These are phyloP conservation scores for Solanum pimpinellifolium DNA, from an alignment of 257 asterid species.

Conservation along the genomic window DNA sequence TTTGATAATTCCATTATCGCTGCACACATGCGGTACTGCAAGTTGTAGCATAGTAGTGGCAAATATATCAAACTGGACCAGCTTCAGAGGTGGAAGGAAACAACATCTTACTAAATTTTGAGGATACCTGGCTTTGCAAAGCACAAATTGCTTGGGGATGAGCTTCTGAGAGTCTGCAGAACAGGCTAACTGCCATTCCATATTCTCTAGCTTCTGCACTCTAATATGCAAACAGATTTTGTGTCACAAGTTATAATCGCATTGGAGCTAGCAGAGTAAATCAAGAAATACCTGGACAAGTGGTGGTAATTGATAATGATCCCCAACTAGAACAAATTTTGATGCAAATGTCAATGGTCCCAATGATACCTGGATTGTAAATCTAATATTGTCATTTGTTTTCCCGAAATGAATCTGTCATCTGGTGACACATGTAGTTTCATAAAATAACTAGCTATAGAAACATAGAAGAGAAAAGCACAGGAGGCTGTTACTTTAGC, in stretches of 20 bases:
- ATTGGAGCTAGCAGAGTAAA: constrained; percentile 1
- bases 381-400: background rate
- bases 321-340: constrained; percentile 95
- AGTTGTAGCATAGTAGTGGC: constrained; percentile 13
- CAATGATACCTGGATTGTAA: constrained; percentile 59
- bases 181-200: constrained; percentile 84
- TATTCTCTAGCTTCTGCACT: constrained; percentile 95
- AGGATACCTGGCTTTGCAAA: constrained; percentile 70
- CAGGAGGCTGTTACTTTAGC: background rate
- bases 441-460: background rate
- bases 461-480: background rate
- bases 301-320: constrained; percentile 97
- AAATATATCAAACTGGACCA: background rate
- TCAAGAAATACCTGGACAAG: constrained; percentile 71
- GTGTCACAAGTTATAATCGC: constrained; percentile 6
- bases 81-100: background rate
- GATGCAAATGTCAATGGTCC: constrained; percentile 88
- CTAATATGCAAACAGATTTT: constrained; percentile 22
- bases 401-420: background rate
- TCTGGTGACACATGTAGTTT: background rate
- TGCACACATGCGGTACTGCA: constrained; percentile 97
- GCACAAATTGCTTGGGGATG: constrained; percentile 98
- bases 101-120: background rate
- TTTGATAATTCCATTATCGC: constrained; percentile 88
- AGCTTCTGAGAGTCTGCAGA: constrained; percentile 92